These are phyloP conservation scores for Nothophoma quercina DNA, from an alignment of 2,329 filamentous ascomycete genomes.

Conservation along the genomic window DNA sequence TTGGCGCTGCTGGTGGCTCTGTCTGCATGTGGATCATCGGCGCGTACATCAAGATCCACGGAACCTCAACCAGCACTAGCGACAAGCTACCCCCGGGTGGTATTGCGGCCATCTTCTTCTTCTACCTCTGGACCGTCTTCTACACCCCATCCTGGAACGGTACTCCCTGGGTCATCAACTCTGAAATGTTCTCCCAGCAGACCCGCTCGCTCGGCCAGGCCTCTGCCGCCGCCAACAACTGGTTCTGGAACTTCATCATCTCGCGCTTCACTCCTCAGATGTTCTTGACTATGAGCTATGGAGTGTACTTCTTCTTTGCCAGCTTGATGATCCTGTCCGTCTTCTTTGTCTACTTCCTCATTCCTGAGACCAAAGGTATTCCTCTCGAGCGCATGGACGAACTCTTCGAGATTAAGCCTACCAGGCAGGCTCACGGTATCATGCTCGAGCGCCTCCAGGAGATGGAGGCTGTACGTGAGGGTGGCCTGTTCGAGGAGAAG, in stretches of 20 bases:
- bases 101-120: conserved; percentile 72
- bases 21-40: conserved; percentile 72
- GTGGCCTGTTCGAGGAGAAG: conserved; percentile 18
- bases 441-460: conserved; percentile 49
- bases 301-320: conserved; percentile 58
- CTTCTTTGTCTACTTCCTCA: conserved; percentile 56
- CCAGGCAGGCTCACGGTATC: conserved; percentile 49
- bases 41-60: conserved; percentile 64
- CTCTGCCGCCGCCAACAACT: conserved; percentile 74
- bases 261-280: conserved; percentile 72
- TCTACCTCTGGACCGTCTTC: conserved; percentile 76
- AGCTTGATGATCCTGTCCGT: conserved; percentile 55
- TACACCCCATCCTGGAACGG: conserved; percentile 77
- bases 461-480: conserved; percentile 42
- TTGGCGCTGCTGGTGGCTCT: conserved; percentile 69
- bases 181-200: conserved; percentile 77
- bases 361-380: conserved; percentile 55
- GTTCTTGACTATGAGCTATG: conserved; percentile 57
- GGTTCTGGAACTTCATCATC: conserved; percentile 74
- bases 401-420: conserved; percentile 54
- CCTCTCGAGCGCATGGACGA: conserved; percentile 58
- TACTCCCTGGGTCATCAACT: conserved; percentile 77
- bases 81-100: conserved; percentile 56
- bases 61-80: conserved; percentile 42
- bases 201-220: conserved; percentile 72